Evolutionary conservation across 1,284 basidiomycete species (phyloP), one percentile per base, ranked within the genome.

Genomic region (Marasmius oreades): DNA sequence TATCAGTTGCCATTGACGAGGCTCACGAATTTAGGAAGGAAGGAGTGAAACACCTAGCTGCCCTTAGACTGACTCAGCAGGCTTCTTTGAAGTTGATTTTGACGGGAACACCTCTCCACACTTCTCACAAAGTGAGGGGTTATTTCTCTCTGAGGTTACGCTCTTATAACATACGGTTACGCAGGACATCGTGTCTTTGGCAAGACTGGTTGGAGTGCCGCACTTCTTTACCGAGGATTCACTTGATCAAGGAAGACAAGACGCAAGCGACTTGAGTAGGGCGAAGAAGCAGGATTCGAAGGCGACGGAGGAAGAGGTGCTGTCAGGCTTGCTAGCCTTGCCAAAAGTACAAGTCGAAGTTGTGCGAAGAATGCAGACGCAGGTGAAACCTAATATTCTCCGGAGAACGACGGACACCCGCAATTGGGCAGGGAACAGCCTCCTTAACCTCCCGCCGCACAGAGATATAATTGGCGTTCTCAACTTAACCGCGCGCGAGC

Each of bases 71-170:
- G 3, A 28, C 66, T 1, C 45, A 66, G 12, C 58, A 62, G 8
- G 54, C 59, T 0, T 22, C 5, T 0, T 18, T 71, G 0, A 44
- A 62, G 1, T 5, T 73, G 0, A 51, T 65, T 1, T 59, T 71
- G 57, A 72, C 72, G 1, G 71, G 67, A 0, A 73, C 73, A 0
- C 73, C 71, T 0, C 60, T 74, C 1, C 65, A 67, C 18, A 73
- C 72, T 1, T 60, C 63, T 0, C 62, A 65, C 0, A 68, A 66
- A 58, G 72, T 73, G 44, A 37, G 64, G 20, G 34, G 34, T 42
- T 8, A 4, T 11, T 26, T 16, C 20, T 7, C 7, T 45, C 28
- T 28, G 52, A 18, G 28, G 34, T 36, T 8, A 36, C 42, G 45
- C 47, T 8, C 7, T 48, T n/a, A 47, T 22, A 6, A 14, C 11